Percentiles rank a stretch among this genome's conserved stretches.
phyloP scores from a whole-genome alignment of 176 grass and related monocot genomes.

The Echinochloa phyllopogon region DNA sequence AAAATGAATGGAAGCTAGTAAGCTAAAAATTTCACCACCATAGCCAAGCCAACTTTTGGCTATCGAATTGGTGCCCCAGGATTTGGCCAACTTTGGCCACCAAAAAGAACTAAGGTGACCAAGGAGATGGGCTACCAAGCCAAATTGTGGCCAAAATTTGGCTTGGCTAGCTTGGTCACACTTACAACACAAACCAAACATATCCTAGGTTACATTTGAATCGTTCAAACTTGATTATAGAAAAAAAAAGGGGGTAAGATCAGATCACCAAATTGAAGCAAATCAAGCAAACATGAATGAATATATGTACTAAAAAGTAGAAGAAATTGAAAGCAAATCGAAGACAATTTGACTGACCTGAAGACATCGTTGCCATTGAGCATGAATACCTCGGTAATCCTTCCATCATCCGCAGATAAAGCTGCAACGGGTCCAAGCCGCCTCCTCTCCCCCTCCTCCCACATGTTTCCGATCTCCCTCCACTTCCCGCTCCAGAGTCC shows the following conservation, averaged over 20 bases:
- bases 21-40: too few relatives aligned
- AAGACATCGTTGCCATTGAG: slow-evolving; percentile 64
- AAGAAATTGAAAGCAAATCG: not conserved
- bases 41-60: not conserved
- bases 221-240: too few relatives aligned
- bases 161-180: not conserved
- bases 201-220: too few relatives aligned
- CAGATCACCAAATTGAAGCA: not conserved
- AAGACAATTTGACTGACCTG: slow-evolving; percentile 56
- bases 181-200: not conserved
- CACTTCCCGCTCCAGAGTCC: slow-evolving; percentile 73
- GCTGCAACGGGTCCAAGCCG: slow-evolving; percentile 62
- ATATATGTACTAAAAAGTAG: not conserved
- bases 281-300: slow-evolving; percentile 3
- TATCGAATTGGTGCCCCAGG: not conserved
- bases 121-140: not conserved
- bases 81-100: not conserved
- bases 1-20: too few relatives aligned
- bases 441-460: slow-evolving; percentile 73
- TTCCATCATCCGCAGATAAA: slow-evolving; percentile 61
- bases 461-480: slow-evolving; percentile 83
- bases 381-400: slow-evolving; percentile 71
- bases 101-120: not conserved
- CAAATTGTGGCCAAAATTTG: not conserved
- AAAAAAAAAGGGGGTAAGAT: too few relatives aligned